A percentile compares a stretch with the other conserved stretches of the same genome.
Conservation (phyloP, 2,329 filamentous ascomycete species). For the Xylaria sp. region DNA sequence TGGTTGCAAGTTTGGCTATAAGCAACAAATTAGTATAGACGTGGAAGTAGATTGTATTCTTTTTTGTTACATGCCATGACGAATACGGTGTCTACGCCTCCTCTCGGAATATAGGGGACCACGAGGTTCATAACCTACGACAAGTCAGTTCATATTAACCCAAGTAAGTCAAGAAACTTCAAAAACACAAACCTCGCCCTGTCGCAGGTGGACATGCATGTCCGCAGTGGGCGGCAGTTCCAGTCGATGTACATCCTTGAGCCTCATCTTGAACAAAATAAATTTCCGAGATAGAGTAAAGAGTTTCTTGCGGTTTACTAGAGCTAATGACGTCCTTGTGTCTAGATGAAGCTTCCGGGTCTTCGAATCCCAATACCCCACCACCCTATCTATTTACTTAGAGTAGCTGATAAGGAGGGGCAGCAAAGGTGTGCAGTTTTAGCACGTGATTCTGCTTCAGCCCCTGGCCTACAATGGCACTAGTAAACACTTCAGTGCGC, state of each 20-base stretch:
- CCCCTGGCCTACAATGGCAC: neutral
- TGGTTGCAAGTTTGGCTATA: constrained; percentile 36
- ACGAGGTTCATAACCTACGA: constrained; percentile 60
- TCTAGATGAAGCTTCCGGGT: neutral
- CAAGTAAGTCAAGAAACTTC: neutral
- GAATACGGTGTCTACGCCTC: constrained; percentile 72
- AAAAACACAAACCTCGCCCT: constrained; percentile 57
- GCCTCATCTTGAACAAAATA: constrained; percentile 46
- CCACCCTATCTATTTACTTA: constrained; percentile 12
- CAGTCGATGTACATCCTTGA: constrained; percentile 51
- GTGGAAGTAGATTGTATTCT: constrained; percentile 22
- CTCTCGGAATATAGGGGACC: constrained; percentile 63
- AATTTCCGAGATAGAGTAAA: neutral
- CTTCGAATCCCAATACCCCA: constrained; percentile 19
- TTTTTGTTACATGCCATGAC: constrained; percentile 51
- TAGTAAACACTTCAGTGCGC: neutral
- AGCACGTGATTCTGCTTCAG: constrained; percentile 23
- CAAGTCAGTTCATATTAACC: constrained; percentile 50
- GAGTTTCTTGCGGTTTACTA: neutral
- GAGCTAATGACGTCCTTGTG: neutral
- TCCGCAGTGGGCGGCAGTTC: constrained; percentile 73
- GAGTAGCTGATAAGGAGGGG: constrained; percentile 26
- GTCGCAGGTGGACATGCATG: constrained; percentile 77
- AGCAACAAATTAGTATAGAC: constrained; percentile 29
- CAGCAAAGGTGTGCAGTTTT: neutral